A percentile compares a stretch with the other conserved stretches of the same genome.
These are phyloP conservation scores for Verbascum thapsus DNA, from an alignment of 257 asterid species.

Conservation along the genomic window DNA sequence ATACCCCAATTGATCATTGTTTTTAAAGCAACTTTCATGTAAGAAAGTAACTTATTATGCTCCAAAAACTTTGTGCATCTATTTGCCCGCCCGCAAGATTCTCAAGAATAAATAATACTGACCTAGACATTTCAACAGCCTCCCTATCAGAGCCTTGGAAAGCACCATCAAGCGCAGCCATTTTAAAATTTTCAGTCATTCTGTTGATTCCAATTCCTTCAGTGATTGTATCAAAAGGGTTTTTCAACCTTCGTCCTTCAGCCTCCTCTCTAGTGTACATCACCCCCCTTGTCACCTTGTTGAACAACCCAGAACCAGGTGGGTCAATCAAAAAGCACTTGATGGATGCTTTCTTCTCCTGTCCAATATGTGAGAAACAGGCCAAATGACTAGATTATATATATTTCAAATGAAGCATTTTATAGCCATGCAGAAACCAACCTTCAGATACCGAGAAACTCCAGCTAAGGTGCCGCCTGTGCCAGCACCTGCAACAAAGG, in stretches of 20 bases:
- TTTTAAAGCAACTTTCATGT: background rate
- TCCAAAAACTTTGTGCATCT: background rate
- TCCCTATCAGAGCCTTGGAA: constrained; percentile 82
- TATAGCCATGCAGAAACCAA: constrained; percentile 31
- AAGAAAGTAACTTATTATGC: background rate
- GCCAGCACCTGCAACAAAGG: constrained; percentile 97
- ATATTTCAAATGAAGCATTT: constrained; percentile 8
- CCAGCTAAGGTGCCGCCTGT: constrained; percentile 97
- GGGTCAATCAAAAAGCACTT: constrained; percentile 92
- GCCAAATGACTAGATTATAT: constrained; percentile 8
- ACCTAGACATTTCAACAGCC: constrained; percentile 98
- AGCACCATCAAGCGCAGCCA: constrained; percentile 92
- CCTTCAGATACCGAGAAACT: constrained; percentile 84
- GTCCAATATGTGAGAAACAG: constrained; percentile 32
- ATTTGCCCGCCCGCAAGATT: background rate
- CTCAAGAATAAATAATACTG: constrained; percentile 16
- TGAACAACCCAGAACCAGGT: constrained; percentile 94
- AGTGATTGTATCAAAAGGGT: constrained; percentile 90
- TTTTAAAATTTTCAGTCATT: constrained; percentile 76
- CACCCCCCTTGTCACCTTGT: constrained; percentile 95
- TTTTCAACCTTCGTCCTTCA: constrained; percentile 84
- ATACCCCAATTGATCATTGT: background rate
- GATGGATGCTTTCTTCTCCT: constrained; percentile 64
- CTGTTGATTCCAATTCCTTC: constrained; percentile 98
- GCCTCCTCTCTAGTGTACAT: constrained; percentile 96